phyloP scores from a whole-genome alignment of 495 filamentous ascomycete genomes.

The Pseudevernia furfuracea region DNA sequence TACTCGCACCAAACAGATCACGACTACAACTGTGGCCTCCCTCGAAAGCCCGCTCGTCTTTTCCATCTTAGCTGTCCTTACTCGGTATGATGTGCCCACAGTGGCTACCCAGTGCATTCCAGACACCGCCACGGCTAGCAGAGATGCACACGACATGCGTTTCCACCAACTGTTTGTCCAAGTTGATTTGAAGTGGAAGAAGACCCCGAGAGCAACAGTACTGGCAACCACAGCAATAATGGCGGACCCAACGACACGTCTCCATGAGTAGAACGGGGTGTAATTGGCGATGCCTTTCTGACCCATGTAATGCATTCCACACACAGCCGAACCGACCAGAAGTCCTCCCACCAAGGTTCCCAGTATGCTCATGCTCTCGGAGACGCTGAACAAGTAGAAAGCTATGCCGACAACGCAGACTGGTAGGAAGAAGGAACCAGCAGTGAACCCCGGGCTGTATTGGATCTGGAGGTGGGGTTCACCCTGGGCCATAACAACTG shows the following conservation, averaged over 20 bases:
- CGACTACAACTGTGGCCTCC: slow-evolving; percentile 53
- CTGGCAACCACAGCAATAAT: slow-evolving; percentile 66
- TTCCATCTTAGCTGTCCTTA: slow-evolving; percentile 30
- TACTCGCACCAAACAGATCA: slow-evolving; percentile 54
- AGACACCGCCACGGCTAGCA: slow-evolving; percentile 66
- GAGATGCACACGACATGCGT: slow-evolving; percentile 52
- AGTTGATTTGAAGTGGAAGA: slow-evolving; percentile 66
- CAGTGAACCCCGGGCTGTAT: slow-evolving; percentile 66
- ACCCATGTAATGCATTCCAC: slow-evolving; percentile 87
- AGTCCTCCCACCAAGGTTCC: slow-evolving; percentile 55
- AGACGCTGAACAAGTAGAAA: slow-evolving; percentile 57
- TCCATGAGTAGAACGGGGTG: slow-evolving; percentile 44
- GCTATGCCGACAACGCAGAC: slow-evolving; percentile 64
- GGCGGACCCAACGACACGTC: slow-evolving; percentile 59
- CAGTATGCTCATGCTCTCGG: slow-evolving; percentile 47
- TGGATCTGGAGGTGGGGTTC: slow-evolving; percentile 55
- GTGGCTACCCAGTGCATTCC: slow-evolving; percentile 87
- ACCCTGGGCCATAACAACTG: slow-evolving; percentile 60
- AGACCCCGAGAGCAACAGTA: slow-evolving; percentile 58
- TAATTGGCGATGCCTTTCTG: slow-evolving; percentile 81
- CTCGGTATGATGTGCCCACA: slow-evolving; percentile 58
- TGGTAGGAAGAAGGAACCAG: slow-evolving; percentile 73
- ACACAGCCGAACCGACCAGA: slow-evolving; percentile 63
- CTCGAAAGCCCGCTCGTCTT: slow-evolving; percentile 39
- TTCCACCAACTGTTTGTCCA: slow-evolving; percentile 80